phyloP scores from a whole-genome alignment of 192 early-diverging fungal species.

The Backusella macrospora region DNA sequence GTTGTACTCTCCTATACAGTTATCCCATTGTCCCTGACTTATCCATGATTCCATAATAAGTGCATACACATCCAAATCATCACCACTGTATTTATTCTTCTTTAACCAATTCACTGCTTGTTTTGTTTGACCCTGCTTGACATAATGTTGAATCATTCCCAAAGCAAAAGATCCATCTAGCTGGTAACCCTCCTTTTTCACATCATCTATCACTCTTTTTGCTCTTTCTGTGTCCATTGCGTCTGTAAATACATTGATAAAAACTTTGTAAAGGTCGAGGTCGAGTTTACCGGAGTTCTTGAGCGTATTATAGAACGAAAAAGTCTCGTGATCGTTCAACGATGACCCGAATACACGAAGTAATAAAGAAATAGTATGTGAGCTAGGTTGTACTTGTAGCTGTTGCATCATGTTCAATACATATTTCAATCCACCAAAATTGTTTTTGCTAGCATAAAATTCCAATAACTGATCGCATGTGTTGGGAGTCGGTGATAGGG shows the following conservation, averaged over 20 bases:
- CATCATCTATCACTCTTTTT: not conserved
- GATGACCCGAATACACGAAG: not conserved
- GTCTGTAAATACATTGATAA: constrained; percentile 11
- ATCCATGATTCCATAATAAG: constrained; percentile 14
- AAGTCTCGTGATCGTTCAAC: not conserved
- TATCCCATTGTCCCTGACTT: not conserved
- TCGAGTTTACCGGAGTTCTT: not conserved
- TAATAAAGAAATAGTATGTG: constrained; percentile 2
- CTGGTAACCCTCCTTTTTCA: not conserved
- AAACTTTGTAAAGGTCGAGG: not conserved
- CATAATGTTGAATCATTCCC: not conserved
- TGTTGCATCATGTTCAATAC: constrained; percentile 3
- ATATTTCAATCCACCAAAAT: constrained; percentile 6
- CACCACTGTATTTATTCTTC: not conserved
- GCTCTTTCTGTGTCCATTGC: not conserved
- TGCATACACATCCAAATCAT: constrained; percentile 13
- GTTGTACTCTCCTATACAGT: constrained; percentile 4
- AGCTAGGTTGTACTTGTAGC: constrained; percentile 1
- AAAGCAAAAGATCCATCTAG: not conserved
- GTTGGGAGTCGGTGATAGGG: not conserved
- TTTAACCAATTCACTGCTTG: not conserved
- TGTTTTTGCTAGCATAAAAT: not conserved
- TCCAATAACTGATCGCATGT: constrained; percentile 12
- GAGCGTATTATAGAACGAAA: not conserved
- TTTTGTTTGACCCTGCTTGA: not conserved